Conservation (phyloP, 164 flowering plant genomes). For the Tinospora cordifolia region DNA sequence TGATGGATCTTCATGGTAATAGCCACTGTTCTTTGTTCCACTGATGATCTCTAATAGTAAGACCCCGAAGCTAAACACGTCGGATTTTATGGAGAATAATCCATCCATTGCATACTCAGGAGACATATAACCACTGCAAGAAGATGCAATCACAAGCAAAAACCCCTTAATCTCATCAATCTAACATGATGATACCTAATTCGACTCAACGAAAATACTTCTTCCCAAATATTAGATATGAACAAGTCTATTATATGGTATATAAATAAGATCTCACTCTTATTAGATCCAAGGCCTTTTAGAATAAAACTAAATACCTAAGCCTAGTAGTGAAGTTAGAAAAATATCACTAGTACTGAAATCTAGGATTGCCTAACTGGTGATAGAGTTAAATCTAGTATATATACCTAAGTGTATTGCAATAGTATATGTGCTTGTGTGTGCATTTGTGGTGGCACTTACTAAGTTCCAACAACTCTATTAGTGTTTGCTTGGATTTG, state of each 20-base stretch:
- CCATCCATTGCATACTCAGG: conserved; percentile 75
- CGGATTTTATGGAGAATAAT: conserved; percentile 52
- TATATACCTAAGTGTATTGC: too few species aligned
- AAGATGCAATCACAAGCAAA: neutral
- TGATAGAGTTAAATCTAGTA: too few species aligned
- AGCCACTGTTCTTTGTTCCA: conserved; percentile 51
- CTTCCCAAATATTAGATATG: too few species aligned
- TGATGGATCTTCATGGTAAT: conserved; percentile 29
- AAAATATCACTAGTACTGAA: too few species aligned
- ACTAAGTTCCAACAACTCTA: conserved; percentile 73
- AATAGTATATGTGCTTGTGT: too few species aligned
- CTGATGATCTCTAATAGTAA: conserved; percentile 53
- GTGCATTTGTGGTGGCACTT: conserved; percentile 19
- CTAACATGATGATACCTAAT: neutral
- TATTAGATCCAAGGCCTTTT: too few species aligned
- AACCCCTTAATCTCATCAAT: neutral
- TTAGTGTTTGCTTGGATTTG: conserved; percentile 44
- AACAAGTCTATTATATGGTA: too few species aligned
- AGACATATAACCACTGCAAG: conserved; percentile 62
- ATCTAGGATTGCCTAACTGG: too few species aligned
- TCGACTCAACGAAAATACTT: too few species aligned
- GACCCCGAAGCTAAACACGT: conserved; percentile 66
- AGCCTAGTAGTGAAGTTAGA: too few species aligned
- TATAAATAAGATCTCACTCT: too few species aligned
- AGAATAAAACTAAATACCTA: too few species aligned